These are phyloP conservation scores for Fabrea salina DNA, from an alignment of 169 alveolate genomes.

Conservation along the genomic window DNA sequence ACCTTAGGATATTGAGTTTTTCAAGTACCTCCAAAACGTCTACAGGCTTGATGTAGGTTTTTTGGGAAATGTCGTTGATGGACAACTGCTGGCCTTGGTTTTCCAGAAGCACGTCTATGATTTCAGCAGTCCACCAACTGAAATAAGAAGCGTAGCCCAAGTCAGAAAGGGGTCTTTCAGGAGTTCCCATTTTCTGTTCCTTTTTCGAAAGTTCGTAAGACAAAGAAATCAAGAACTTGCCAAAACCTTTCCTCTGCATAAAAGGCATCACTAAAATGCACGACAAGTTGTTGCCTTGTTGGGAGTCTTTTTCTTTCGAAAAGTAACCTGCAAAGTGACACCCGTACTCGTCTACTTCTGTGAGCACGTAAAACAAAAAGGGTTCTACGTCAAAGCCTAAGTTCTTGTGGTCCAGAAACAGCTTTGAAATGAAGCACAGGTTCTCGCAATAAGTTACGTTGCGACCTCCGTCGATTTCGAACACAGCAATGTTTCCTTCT, in stretches of 20 bases:
- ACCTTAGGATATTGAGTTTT: constrained; percentile 8
- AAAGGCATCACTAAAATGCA: constrained; percentile 85
- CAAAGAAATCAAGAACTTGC: constrained; percentile 83
- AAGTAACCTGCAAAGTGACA: constrained; percentile 88
- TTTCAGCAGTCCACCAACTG: constrained; percentile 93
- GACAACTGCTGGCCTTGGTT: constrained; percentile 15
- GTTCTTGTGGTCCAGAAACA: constrained; percentile 97
- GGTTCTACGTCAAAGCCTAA: constrained; percentile 82
- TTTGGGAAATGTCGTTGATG: constrained; percentile 17
- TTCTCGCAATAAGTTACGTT: constrained; percentile 95
- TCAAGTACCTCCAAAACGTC: constrained; percentile 28
- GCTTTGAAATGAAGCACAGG: constrained; percentile 92
- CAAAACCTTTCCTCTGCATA: constrained; percentile 87
- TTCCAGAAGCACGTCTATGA: constrained; percentile 69
- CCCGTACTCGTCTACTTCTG: constrained; percentile 90
- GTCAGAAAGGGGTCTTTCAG: constrained; percentile 97
- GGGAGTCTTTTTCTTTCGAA: constrained; percentile 78
- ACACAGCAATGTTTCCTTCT: constrained; percentile 90
- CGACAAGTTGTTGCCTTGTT: constrained; percentile 59
- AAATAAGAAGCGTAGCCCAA: constrained; percentile 95
- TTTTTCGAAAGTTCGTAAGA: constrained; percentile 90
- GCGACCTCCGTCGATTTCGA: constrained; percentile 95
- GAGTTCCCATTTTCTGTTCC: constrained; percentile 95
- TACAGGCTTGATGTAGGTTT: constrained; percentile 1
- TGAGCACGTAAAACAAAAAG: constrained; percentile 92